phyloP scores from a whole-genome alignment of 2,329 filamentous ascomycete species.

The Aureobasidium melanogenum region DNA sequence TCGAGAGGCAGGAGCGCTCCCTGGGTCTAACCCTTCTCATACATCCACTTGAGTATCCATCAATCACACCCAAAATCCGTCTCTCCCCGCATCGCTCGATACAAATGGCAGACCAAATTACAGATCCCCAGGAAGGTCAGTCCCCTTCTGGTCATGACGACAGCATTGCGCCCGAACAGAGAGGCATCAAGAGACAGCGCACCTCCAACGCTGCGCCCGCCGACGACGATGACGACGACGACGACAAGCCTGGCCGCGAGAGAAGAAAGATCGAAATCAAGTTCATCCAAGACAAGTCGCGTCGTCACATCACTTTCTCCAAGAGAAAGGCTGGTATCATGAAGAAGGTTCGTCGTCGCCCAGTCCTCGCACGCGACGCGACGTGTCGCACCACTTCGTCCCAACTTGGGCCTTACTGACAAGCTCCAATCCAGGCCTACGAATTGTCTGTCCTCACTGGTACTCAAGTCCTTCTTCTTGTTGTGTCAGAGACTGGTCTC shows the following conservation, averaged over 20 bases:
- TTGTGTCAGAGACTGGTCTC: constrained; percentile 93
- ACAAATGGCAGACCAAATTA: constrained; percentile 38
- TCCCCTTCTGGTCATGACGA: constrained; percentile 44
- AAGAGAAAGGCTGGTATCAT: constrained; percentile 99
- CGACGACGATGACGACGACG: constrained; percentile 95
- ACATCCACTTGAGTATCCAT: too few species aligned
- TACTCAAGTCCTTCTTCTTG: constrained; percentile 90
- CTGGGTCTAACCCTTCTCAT: too few species aligned
- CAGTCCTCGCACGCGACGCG: constrained; percentile 10
- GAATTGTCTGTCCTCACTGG: constrained; percentile 95
- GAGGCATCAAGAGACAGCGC: constrained; percentile 84
- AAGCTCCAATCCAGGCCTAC: constrained; percentile 54
- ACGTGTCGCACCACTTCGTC: not conserved
- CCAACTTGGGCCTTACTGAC: constrained; percentile 11
- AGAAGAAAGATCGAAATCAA: constrained; percentile 99
- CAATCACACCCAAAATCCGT: too few species aligned
- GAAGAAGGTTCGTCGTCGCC: constrained; percentile 70
- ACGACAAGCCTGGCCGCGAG: constrained; percentile 95
- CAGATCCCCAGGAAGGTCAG: constrained; percentile 43
- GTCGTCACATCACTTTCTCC: constrained; percentile 97
- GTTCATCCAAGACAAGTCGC: constrained; percentile 99
- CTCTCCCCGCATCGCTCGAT: too few species aligned
- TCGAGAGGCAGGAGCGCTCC: too few species aligned
- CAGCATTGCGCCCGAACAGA: constrained; percentile 52
- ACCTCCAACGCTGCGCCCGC: constrained; percentile 49